Evolutionary conservation across 2,329 filamentous ascomycete genomes (phyloP).

Genomic region (Immersiporthe knoxdaviesiana): DNA sequence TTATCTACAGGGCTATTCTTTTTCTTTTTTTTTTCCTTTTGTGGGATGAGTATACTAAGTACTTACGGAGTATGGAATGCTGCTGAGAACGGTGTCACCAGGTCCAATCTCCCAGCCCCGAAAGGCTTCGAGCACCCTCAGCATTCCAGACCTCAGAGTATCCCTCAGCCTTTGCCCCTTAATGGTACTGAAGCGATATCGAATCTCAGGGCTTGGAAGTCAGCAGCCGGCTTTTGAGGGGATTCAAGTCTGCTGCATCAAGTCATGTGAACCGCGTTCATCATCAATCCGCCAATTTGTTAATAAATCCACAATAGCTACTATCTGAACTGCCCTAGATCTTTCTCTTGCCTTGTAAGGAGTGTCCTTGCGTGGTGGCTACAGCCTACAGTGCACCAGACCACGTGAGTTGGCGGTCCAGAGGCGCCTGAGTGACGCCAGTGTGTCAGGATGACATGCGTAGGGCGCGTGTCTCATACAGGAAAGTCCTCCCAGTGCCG

Average conservation of each 20-base stretch:
- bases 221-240: background rate
- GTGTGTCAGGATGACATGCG: slow-evolving; percentile 17
- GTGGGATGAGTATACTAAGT: background rate
- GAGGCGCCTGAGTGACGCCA: slow-evolving; percentile 12
- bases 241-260: background rate
- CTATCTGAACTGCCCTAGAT: background rate
- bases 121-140: background rate
- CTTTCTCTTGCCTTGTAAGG: background rate
- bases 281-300: background rate
- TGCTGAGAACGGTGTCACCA: background rate
- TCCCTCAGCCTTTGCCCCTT: background rate
- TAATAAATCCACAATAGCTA: background rate
- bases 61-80: background rate
- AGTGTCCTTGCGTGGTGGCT: background rate
- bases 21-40: background rate
- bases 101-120: background rate
- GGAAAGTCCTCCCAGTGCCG: background rate
- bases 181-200: background rate
- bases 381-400: background rate
- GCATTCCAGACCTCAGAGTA: background rate
- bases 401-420: slow-evolving; percentile 29
- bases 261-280: background rate
- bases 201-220: background rate
- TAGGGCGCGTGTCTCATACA: slow-evolving; percentile 28
- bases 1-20: background rate